Conservation (phyloP, 768 basidiomycete genomes). For the Tylopilus vinaceipallidus region DNA sequence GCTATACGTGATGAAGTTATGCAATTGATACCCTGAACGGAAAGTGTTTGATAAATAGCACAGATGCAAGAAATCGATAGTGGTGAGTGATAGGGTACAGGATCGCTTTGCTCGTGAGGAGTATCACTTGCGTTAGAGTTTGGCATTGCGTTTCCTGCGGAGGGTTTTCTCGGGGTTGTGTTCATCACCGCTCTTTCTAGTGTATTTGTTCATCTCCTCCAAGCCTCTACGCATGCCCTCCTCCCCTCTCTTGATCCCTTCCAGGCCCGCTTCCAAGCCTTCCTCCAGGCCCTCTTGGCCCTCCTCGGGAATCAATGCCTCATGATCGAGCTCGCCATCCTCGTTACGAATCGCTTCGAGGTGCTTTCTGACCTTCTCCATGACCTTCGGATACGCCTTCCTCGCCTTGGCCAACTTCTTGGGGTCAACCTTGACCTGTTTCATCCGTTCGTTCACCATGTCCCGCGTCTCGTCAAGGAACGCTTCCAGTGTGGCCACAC, state of each 20-base stretch:
- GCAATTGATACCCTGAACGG: no score
- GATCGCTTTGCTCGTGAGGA: neutral
- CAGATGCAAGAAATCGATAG: neutral
- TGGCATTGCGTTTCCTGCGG: conserved; percentile 18
- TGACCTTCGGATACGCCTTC: conserved; percentile 14
- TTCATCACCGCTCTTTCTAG: conserved; percentile 6
- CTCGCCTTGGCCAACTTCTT: conserved; percentile 19
- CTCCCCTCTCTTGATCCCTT: neutral
- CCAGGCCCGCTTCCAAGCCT: conserved; percentile 5
- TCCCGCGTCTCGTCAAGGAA: conserved; percentile 21
- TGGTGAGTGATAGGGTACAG: neutral
- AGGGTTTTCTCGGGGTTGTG: conserved; percentile 10
- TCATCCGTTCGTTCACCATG: conserved; percentile 14
- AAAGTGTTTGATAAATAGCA: neutral
- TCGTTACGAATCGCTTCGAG: conserved; percentile 5
- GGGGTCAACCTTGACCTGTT: conserved; percentile 15
- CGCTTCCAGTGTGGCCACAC: conserved; percentile 11
- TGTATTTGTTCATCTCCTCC: conserved; percentile 11
- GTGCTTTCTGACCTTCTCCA: conserved; percentile 8
- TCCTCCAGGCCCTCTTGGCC: neutral
- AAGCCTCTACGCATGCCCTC: conserved; percentile 10
- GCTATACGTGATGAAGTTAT: no score
- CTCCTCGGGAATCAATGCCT: conserved; percentile 13
- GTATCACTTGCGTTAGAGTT: conserved; percentile 22
- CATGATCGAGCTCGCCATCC: conserved; percentile 4